Evolutionary conservation across 305 asterid genomes (phyloP).

Genomic region (Fraxinus angustifolia): DNA sequence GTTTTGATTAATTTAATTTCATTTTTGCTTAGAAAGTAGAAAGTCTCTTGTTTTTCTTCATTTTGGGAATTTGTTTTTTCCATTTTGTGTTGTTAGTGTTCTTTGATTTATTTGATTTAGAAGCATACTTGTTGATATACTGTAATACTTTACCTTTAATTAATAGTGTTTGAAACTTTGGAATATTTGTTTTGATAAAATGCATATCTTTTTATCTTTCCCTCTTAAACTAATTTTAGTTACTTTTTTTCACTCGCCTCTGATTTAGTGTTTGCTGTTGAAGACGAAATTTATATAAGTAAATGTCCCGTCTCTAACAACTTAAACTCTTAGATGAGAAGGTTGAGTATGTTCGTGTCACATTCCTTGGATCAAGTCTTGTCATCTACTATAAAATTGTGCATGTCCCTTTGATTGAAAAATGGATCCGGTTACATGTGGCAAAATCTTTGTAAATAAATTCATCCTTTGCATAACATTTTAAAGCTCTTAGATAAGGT

Average conservation of each 20-base stretch:
- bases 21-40: background rate
- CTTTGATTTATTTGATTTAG: slow-evolving; percentile 4
- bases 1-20: background rate
- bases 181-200: background rate
- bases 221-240: background rate
- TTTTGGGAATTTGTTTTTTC: slow-evolving; percentile 12
- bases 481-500: background rate
- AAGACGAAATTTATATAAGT: background rate
- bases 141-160: background rate
- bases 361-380: background rate
- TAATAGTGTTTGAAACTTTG: background rate
- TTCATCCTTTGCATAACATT: background rate
- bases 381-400: background rate
- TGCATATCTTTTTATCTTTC: background rate
- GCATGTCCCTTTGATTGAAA: background rate
- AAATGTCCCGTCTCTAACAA: background rate
- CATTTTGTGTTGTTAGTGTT: background rate
- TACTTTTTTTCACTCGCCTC: background rate
- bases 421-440: background rate
- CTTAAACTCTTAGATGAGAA: background rate
- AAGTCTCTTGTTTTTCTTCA: background rate
- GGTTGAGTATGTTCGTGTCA: background rate
- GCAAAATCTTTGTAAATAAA: background rate
- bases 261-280: background rate
- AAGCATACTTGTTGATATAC: slow-evolving; percentile 4